Base-by-base conservation (phyloP, 2,329 filamentous ascomycete genomes). In the Fonsecaea multimorphosa region DNA sequence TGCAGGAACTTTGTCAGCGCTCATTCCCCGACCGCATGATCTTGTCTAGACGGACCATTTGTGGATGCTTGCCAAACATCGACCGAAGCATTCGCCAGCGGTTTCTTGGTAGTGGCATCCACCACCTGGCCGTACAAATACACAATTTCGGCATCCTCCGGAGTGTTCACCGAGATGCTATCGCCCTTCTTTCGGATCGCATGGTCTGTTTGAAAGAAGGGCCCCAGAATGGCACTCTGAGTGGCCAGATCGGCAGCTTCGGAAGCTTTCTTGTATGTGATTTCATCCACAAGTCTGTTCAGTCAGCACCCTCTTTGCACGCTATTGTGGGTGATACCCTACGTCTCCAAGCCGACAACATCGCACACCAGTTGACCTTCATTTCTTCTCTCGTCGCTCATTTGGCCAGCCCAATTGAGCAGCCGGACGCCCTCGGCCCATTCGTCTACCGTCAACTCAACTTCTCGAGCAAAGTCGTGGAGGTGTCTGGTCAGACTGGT, bases 51-150 rank as follows among this genome's bases (percentile, higher is more conserved):
- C 62, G 80, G 66, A 12, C 85, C 85, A 73, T 94, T 93, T 34
- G 91, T 90, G 0, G 87, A 90, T 0, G 90, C 90, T 74, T 93
- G 88, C 91, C 91, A 95, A 59, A 93, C 84, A 73, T 94, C 91
- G 38, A 95, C 83, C 24, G 86, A 82, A 1, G 90, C 90, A 65
- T 83, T 83, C 19, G 84, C 81, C 52, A 94, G 81, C 0, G 89
- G 89, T 76, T 86, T 79, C 60, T 87, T 87, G 0, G 89, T 91
- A 34, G 73, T 76, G 57, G 85, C 86, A 74, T 86, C 81, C 27
- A 84, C 75, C 1, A 89, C 84, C 2, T 74, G 80, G 57, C 91
- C 90, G 70, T 91, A 85, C 83, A 92, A 88, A 72, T 83, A 86
- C 2, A 84, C 83, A 31, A 87, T 78, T 68, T 90, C 79, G 29